A percentile compares a stretch with the other conserved stretches of the same genome.
phyloP scores from a whole-genome alignment of 768 basidiomycete genomes.

The Termitomyces sp. region DNA sequence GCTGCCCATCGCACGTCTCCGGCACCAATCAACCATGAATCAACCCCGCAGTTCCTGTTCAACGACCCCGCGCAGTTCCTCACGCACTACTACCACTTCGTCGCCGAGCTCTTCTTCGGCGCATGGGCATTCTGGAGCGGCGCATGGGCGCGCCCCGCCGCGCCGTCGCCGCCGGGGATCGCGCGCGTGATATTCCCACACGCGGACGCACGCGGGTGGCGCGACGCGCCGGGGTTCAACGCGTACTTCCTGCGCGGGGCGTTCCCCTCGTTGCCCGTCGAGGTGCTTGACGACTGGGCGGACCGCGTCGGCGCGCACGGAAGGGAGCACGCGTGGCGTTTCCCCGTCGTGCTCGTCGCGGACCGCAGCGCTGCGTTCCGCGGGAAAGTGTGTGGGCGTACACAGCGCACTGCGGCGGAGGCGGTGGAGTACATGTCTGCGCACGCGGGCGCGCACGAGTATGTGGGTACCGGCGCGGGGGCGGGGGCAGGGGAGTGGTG shows the following conservation, averaged over 20 bases:
- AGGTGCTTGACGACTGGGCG: slow-evolving; percentile 65
- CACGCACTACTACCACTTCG: slow-evolving; percentile 85
- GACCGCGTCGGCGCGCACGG: slow-evolving; percentile 42
- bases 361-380: slow-evolving; percentile 78
- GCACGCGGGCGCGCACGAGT: slow-evolving; percentile 18
- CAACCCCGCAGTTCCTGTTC: slow-evolving; percentile 38
- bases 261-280: slow-evolving; percentile 67
- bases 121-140: slow-evolving; percentile 72
- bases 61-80: slow-evolving; percentile 77
- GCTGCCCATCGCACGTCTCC: too few relatives aligned
- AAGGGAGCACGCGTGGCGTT: slow-evolving; percentile 58
- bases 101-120: slow-evolving; percentile 76
- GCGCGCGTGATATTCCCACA: slow-evolving; percentile 71
- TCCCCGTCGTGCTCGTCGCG: slow-evolving; percentile 62
- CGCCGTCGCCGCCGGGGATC: slow-evolving; percentile 42
- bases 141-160: slow-evolving; percentile 28
- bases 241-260: slow-evolving; percentile 68
- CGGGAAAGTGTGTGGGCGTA: slow-evolving; percentile 58
- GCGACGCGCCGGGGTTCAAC: slow-evolving; percentile 77
- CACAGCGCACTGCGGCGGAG: slow-evolving; percentile 69
- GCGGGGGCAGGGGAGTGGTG: slow-evolving; percentile 62
- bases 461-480: slow-evolving; percentile 17
- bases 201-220: slow-evolving; percentile 54
- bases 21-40: too few relatives aligned
- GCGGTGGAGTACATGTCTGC: slow-evolving; percentile 51